phyloP scores from a whole-genome alignment of 1,284 basidiomycete species.

The Cryptococcus sp. region DNA sequence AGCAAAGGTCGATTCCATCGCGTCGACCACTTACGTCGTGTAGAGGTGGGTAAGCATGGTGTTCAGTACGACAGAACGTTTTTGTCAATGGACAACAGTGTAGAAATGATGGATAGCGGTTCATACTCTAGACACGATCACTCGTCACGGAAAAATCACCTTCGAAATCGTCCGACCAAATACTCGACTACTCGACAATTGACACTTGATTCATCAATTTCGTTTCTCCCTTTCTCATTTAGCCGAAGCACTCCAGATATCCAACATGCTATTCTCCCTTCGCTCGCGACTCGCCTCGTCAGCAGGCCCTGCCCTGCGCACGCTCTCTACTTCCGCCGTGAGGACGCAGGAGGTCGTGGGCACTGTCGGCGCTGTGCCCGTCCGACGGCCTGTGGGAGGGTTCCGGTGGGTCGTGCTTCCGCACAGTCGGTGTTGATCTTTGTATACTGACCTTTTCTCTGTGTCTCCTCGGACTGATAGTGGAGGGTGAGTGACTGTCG shows the following conservation, averaged over 20 bases:
- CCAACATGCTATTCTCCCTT: slow-evolving; percentile 3
- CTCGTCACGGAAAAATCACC: no score
- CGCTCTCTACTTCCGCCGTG: slow-evolving; percentile 53
- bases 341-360: slow-evolving; percentile 58
- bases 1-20: no score
- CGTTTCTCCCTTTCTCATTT: slow-evolving; percentile 1
- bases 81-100: no score
- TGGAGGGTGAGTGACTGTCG: slow-evolving; percentile 20
- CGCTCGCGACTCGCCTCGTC: slow-evolving; percentile 7
- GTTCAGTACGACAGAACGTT: no score
- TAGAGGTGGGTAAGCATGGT: no score
- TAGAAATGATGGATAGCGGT: no score
- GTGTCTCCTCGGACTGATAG: slow-evolving; percentile 1
- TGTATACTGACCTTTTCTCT: neutral
- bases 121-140: no score
- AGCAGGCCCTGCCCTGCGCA: slow-evolving; percentile 30
- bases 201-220: no score
- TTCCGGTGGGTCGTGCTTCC: slow-evolving; percentile 57
- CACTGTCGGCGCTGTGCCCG: slow-evolving; percentile 60
- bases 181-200: neutral
- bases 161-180: neutral
- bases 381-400: slow-evolving; percentile 69
- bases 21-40: no score
- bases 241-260: neutral
- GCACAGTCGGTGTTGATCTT: neutral